Percentiles rank a stretch among this genome's conserved stretches.
phyloP scores from a whole-genome alignment of 495 filamentous ascomycete genomes.

The Gamarada debralockiae region DNA sequence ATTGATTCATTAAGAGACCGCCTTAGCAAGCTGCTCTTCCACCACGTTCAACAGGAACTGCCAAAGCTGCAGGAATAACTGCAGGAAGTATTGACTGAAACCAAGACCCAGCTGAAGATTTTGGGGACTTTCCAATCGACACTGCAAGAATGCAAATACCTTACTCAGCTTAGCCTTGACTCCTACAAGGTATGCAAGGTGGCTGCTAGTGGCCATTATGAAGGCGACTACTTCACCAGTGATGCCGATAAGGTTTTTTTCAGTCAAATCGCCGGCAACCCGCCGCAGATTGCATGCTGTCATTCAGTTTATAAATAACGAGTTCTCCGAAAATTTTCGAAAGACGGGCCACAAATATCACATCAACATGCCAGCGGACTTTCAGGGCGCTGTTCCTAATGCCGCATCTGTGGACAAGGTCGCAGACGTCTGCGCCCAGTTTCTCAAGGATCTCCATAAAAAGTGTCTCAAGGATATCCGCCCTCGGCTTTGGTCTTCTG shows the following conservation, averaged over 20 bases:
- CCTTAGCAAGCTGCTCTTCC: conserved; percentile 37
- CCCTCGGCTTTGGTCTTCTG: no score
- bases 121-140: conserved; percentile 14
- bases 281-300: conserved; percentile 27
- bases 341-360: conserved; percentile 28
- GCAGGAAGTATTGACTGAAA: no score
- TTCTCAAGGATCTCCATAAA: no score
- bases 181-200: conserved; percentile 30
- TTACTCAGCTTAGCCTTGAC: conserved; percentile 25
- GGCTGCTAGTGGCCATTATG: conserved; percentile 29
- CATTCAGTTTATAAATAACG: conserved; percentile 27
- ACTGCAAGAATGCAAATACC: conserved; percentile 22
- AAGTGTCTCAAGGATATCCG: no score
- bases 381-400: not conserved
- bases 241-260: conserved; percentile 7
- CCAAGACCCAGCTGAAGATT: no score
- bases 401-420: not conserved
- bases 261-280: conserved; percentile 7
- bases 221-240: conserved; percentile 23
- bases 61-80: no score
- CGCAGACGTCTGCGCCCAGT: no score
- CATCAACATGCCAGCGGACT: conserved; percentile 5
- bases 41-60: conserved; percentile 37
- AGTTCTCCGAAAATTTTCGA: conserved; percentile 22
- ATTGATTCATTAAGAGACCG: conserved; percentile 36